A percentile compares a stretch with the other conserved stretches of the same genome.
phyloP scores from a whole-genome alignment of 2,329 filamentous ascomycete genomes.

The Dactylellina parvicollis region DNA sequence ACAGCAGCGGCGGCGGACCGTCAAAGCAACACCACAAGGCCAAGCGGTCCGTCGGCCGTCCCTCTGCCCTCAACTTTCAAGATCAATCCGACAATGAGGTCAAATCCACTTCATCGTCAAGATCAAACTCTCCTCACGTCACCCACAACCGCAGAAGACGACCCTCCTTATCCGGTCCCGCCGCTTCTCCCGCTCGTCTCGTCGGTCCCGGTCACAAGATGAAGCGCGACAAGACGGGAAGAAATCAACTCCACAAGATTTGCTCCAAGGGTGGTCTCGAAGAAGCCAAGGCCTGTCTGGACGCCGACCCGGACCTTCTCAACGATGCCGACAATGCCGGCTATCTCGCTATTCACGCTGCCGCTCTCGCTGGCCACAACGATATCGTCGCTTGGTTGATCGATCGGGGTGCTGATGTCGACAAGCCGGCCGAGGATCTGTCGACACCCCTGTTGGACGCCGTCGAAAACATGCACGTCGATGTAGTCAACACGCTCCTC shows the following conservation, averaged over 20 bases:
- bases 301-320: slow-evolving; percentile 84
- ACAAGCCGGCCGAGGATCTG: slow-evolving; percentile 80
- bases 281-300: slow-evolving; percentile 76
- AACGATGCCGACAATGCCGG: slow-evolving; percentile 91
- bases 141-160: slow-evolving; percentile 24
- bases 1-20: neutral
- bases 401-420: slow-evolving; percentile 82
- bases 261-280: slow-evolving; percentile 87
- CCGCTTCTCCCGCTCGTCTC: slow-evolving; percentile 46
- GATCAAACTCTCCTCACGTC: slow-evolving; percentile 43
- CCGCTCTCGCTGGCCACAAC: slow-evolving; percentile 83
- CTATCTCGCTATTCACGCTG: slow-evolving; percentile 95
- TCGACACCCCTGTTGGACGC: slow-evolving; percentile 96
- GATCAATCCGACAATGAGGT: slow-evolving; percentile 43
- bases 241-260: slow-evolving; percentile 87
- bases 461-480: slow-evolving; percentile 91
- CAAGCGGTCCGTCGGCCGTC: slow-evolving; percentile 33
- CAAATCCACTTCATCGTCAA: slow-evolving; percentile 43
- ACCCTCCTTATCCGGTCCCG: slow-evolving; percentile 40
- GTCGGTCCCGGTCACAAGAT: slow-evolving; percentile 72
- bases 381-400: slow-evolving; percentile 89
- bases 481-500: slow-evolving; percentile 84
- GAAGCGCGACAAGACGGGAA: slow-evolving; percentile 88
- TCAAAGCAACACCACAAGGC: slow-evolving; percentile 31
- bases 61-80: slow-evolving; percentile 31